Base-by-base conservation (phyloP, 2,329 filamentous ascomycete species). In the Sporothrix sp. region DNA sequence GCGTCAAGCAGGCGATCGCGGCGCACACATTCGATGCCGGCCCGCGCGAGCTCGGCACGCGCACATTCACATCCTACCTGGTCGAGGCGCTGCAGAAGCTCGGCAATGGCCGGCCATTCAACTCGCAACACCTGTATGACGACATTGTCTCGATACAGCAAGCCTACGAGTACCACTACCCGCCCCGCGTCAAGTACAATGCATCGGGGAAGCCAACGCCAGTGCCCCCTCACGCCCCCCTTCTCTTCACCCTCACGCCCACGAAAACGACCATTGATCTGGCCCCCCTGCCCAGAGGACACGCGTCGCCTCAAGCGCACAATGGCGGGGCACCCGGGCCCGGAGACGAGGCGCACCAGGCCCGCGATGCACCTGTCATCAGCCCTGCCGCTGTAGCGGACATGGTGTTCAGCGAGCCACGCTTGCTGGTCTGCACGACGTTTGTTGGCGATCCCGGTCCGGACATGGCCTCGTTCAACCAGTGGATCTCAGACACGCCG, bases 341-440 rank as follows among this genome's bases (percentile, higher is more conserved):
- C 54, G 25, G 43, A 28, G 33, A 45, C 32, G 10, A 20, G 4
- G 14, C 44, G 25, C 37, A 14, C 7, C 11, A 35, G n/a, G 32
- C 28, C 14, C 61, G 61, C 18, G 67, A 71, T 38, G 70, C 73
- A 62, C 63, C 68, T 23, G 58, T 69, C 33, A 72, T 76, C 54
- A 69, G 72, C 30, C 68, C 71, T 7, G 70, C 70, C 16, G 68
- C 71, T 2, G 71, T 74, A 2, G 67, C 72, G 5, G 76, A 79
- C 56, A 65, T 83, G 18, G 74, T 73, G 9, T 81, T 84, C 58
- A 78, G 82, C 28, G 78, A 83, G 58, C 69, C 74, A 8, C 71
- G 80, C 55, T 75, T 82, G n/a, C 65, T 84, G 10, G 79, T 82
- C 2, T 83, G 80, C 61, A 84, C 80, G 0, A 83, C 79, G 0